Evolutionary conservation across 306 rosid genomes (phyloP).

Genomic region (Prunus salicina): DNA sequence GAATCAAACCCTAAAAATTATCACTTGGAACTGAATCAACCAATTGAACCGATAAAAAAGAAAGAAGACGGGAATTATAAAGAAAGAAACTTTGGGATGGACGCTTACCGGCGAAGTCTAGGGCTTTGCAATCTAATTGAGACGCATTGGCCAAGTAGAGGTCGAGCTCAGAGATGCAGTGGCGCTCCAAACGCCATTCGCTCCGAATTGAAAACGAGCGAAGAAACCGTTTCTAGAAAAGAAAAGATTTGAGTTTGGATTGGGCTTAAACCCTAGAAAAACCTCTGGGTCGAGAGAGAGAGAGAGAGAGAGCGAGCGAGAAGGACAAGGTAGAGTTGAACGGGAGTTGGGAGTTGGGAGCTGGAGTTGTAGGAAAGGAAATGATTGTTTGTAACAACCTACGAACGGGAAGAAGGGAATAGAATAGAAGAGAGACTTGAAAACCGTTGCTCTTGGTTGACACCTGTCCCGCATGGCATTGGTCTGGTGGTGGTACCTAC

Average conservation of each 20-base stretch:
- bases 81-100: neutral
- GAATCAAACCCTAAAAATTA: slow-evolving; percentile 17
- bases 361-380: neutral
- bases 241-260: neutral
- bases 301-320: neutral
- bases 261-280: slow-evolving; percentile 30
- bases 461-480: slow-evolving; percentile 17
- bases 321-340: neutral
- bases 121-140: slow-evolving; percentile 10
- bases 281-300: slow-evolving; percentile 16
- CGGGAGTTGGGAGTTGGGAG: neutral
- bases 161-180: slow-evolving; percentile 14
- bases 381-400: neutral
- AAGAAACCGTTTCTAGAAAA: neutral
- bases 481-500: neutral
- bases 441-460: neutral
- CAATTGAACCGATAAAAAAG: neutral
- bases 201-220: neutral
- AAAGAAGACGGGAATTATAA: neutral
- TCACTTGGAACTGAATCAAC: neutral
- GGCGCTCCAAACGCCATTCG: neutral
- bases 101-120: slow-evolving; percentile 15
- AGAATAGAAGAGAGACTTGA: neutral
- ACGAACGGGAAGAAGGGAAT: neutral
- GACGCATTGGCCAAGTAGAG: neutral